phyloP scores from a whole-genome alignment of 1,284 basidiomycete genomes.

The Pseudozyma sp. region DNA sequence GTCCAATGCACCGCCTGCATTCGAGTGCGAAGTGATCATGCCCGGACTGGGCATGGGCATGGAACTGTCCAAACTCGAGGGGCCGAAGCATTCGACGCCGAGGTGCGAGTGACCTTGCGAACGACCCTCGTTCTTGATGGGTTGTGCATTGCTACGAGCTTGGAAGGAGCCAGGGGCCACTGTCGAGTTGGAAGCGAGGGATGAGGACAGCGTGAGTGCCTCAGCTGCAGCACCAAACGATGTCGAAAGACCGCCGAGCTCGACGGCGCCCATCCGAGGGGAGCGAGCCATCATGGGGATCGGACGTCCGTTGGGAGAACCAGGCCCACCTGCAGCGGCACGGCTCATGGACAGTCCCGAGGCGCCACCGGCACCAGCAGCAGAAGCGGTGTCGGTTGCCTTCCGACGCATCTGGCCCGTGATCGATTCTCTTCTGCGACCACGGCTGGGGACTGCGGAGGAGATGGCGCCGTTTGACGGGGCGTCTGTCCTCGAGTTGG shows the following conservation, averaged over 20 bases:
- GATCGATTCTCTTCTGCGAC: constrained; percentile 58
- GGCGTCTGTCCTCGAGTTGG: constrained; percentile 25
- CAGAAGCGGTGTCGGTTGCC: constrained; percentile 45
- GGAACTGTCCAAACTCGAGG: constrained; percentile 50
- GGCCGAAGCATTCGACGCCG: constrained; percentile 61
- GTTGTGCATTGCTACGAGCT: constrained; percentile 35
- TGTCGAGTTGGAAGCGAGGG: constrained; percentile 49
- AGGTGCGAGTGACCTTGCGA: constrained; percentile 59
- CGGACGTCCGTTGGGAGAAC: constrained; percentile 46
- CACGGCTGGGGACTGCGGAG: constrained; percentile 51
- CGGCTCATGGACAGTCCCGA: constrained; percentile 45
- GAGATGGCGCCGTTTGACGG: constrained; percentile 32
- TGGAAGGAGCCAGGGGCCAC: constrained; percentile 43
- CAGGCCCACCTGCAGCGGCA: constrained; percentile 19
- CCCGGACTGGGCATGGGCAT: constrained; percentile 48
- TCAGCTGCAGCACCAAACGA: constrained; percentile 66
- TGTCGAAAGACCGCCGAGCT: constrained; percentile 54
- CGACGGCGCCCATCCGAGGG: constrained; percentile 35
- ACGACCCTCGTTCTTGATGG: constrained; percentile 38
- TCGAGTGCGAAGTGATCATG: constrained; percentile 29
- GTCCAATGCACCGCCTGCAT: background rate
- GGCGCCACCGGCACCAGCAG: constrained; percentile 54
- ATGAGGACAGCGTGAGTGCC: constrained; percentile 54
- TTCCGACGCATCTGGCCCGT: constrained; percentile 57
- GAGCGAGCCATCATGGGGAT: constrained; percentile 48